A percentile compares a stretch with the other conserved stretches of the same genome.
Conservation (phyloP, 2,329 filamentous ascomycete species). For the Neonectria sp. region DNA sequence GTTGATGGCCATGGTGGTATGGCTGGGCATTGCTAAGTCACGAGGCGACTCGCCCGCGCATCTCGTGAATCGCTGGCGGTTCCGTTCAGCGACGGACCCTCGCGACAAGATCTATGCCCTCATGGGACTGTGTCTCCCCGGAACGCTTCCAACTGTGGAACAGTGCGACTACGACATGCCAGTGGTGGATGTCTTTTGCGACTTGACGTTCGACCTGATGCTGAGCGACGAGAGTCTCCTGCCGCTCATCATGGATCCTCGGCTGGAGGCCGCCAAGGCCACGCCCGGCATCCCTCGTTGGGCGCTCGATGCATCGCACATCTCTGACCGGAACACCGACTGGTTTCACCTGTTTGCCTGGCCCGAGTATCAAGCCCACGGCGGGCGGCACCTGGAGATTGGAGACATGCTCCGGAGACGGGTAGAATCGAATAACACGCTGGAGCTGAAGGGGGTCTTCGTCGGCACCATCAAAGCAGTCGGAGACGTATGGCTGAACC, state of each 20-base stretch:
- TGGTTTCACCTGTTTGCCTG: slow-evolving; percentile 28
- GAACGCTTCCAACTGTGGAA: slow-evolving; percentile 18
- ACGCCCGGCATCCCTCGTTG: slow-evolving; percentile 31
- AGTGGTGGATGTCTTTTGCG: slow-evolving; percentile 20
- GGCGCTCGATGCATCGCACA: slow-evolving; percentile 23
- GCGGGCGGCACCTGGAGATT: slow-evolving; percentile 7
- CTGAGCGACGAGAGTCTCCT: slow-evolving; percentile 22
- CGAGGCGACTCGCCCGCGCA: not conserved
- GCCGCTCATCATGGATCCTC: slow-evolving; percentile 26
- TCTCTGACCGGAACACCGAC: slow-evolving; percentile 19
- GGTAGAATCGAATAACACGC: not conserved
- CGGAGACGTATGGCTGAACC: slow-evolving; percentile 14
- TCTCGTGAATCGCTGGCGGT: slow-evolving; percentile 22
- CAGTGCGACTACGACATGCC: slow-evolving; percentile 26
- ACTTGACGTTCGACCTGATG: slow-evolving; percentile 30
- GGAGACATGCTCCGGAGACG: not conserved
- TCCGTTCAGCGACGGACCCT: slow-evolving; percentile 28
- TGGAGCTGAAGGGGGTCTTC: slow-evolving; percentile 19
- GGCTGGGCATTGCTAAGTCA: slow-evolving; percentile 15
- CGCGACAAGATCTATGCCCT: slow-evolving; percentile 31
- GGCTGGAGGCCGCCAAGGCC: slow-evolving; percentile 25
- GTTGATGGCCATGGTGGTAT: slow-evolving; percentile 27
- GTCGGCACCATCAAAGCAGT: slow-evolving; percentile 21
- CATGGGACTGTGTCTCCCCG: slow-evolving; percentile 15
- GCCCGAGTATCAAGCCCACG: slow-evolving; percentile 24